These are phyloP conservation scores for Phytophthora pini DNA, from an alignment of 352 stramenopile species.

Conservation along the genomic window DNA sequence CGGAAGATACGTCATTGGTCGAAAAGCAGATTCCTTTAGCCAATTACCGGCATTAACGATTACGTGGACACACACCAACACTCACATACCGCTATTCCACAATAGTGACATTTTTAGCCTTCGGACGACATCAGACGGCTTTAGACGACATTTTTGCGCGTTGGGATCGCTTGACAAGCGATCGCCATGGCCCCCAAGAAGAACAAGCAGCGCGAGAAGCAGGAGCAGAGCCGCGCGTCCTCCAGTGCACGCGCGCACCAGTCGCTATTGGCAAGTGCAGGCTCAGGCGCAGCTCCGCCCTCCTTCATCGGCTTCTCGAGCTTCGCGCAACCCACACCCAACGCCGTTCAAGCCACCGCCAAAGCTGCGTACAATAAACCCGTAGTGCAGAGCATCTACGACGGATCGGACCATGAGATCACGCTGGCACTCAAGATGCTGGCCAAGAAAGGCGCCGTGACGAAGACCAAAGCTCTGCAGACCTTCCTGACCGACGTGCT, in stretches of 20 bases:
- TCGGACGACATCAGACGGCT: too few relatives aligned
- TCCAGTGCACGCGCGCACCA: slow-evolving; percentile 82
- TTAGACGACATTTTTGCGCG: too few relatives aligned
- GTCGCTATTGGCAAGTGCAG: slow-evolving; percentile 49
- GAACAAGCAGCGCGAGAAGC: slow-evolving; percentile 90
- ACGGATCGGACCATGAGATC: slow-evolving; percentile 81
- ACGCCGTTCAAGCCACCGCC: slow-evolving; percentile 21
- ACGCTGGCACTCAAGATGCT: slow-evolving; percentile 86
- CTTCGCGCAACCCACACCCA: slow-evolving; percentile 49
- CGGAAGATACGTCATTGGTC: neutral
- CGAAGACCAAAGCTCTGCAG: slow-evolving; percentile 85
- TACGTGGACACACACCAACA: slow-evolving; percentile 30
- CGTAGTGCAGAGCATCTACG: slow-evolving; percentile 68
- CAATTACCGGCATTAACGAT: slow-evolving; percentile 6
- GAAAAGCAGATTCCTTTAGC: neutral
- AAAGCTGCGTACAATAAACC: slow-evolving; percentile 18
- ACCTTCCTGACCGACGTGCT: slow-evolving; percentile 66
- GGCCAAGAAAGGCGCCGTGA: slow-evolving; percentile 82
- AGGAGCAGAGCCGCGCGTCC: slow-evolving; percentile 82
- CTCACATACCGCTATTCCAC: slow-evolving; percentile 11
- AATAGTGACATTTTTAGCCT: too few relatives aligned
- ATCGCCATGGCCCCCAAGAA: slow-evolving; percentile 61
- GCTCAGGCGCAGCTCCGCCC: slow-evolving; percentile 21
- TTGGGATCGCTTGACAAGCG: too few relatives aligned
- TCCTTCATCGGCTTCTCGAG: slow-evolving; percentile 80